Evolutionary conservation across 257 asterid species (phyloP).

Genomic region (Misopates orontium): DNA sequence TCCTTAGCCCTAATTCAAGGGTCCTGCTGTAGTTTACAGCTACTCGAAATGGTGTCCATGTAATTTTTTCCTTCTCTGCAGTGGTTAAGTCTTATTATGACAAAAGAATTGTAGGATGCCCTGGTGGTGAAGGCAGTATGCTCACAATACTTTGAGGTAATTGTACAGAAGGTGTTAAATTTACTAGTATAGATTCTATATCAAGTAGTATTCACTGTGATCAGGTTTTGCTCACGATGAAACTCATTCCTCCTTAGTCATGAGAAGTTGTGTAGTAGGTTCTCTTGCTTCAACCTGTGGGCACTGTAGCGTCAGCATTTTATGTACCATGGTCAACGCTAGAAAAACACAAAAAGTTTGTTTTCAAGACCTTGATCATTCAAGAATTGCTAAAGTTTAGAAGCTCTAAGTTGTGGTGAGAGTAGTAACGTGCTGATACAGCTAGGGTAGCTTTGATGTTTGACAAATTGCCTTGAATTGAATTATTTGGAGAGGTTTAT

Average conservation of each 20-base stretch:
- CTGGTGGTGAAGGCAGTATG: slow-evolving; percentile 98
- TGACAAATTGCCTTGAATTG: too few relatives aligned
- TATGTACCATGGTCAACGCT: not conserved
- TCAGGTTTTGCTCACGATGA: slow-evolving; percentile 3
- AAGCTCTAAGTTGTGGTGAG: too few relatives aligned
- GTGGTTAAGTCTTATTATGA: slow-evolving; percentile 78
- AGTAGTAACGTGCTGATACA: too few relatives aligned
- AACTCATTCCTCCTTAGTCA: slow-evolving; percentile 3
- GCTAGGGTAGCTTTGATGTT: too few relatives aligned
- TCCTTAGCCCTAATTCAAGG: too few relatives aligned
- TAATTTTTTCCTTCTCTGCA: slow-evolving; percentile 30
- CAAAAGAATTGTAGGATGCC: slow-evolving; percentile 96
- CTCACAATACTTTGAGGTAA: slow-evolving; percentile 87
- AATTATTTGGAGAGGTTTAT: too few relatives aligned
- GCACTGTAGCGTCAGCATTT: not conserved
- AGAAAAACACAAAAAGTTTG: not conserved
- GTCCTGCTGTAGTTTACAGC: too few relatives aligned
- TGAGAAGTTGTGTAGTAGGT: slow-evolving; percentile 15
- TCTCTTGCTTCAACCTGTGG: not conserved
- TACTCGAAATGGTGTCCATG: too few relatives aligned
- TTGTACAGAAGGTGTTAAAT: slow-evolving; percentile 28
- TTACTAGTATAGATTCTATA: slow-evolving; percentile 3
- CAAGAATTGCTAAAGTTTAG: too few relatives aligned
- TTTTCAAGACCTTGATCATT: not conserved
- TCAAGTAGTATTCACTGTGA: not conserved